Conservation (phyloP, 1,139 yeast genomes). For the Suhomyces coccinellae region DNA sequence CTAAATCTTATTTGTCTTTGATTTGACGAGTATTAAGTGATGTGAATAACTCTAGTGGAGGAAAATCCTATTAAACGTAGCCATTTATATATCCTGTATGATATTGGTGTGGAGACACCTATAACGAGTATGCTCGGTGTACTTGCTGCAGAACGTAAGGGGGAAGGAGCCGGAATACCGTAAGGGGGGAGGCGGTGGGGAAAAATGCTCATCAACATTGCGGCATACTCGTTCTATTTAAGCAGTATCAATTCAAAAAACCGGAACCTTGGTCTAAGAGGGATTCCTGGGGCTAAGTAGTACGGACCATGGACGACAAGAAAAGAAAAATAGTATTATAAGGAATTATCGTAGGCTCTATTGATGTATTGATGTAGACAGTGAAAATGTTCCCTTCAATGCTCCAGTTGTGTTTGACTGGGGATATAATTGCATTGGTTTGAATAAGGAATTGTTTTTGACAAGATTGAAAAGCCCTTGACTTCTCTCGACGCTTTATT, state of each 20-base stretch:
- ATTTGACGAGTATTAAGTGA: too few species aligned
- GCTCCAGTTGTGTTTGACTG: constrained; percentile 2
- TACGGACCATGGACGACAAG: constrained; percentile 17
- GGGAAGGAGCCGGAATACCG: too few species aligned
- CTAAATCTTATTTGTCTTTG: too few species aligned
- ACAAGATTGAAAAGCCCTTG: neutral
- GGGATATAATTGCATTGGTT: constrained; percentile 1
- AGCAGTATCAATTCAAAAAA: constrained; percentile 11
- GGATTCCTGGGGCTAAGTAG: constrained; percentile 20
- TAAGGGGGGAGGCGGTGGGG: too few species aligned
- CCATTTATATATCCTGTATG: too few species aligned
- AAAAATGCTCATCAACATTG: too few species aligned
- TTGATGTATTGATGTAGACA: neutral
- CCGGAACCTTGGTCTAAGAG: constrained; percentile 22
- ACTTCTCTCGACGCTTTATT: neutral
- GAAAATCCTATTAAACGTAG: too few species aligned
- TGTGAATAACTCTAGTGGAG: too few species aligned
- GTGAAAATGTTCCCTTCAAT: neutral
- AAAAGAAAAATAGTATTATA: neutral
- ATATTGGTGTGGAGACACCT: too few species aligned
- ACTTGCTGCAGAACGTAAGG: too few species aligned
- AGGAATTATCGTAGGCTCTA: neutral
- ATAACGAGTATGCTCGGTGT: too few species aligned
- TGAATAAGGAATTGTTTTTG: neutral
- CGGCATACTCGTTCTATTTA: constrained; percentile 25